These are phyloP conservation scores for Talaromyces proteolyticus DNA, from an alignment of 495 filamentous ascomycete species.

Conservation along the genomic window DNA sequence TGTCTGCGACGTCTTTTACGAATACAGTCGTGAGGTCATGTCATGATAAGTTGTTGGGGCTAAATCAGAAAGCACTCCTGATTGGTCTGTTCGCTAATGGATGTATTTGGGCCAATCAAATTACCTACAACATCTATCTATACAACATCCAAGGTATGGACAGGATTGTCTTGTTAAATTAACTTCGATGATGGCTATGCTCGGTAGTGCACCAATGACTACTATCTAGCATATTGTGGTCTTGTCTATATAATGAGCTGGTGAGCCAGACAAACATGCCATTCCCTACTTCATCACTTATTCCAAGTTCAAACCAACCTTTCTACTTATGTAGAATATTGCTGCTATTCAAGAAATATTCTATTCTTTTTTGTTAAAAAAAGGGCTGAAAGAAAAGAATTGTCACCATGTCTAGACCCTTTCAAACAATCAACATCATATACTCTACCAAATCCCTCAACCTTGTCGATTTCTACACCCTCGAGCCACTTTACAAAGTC, in stretches of 20 bases:
- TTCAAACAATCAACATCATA: constrained; percentile 7
- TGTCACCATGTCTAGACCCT: background rate
- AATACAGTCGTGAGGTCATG: too few relatives aligned
- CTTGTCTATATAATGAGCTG: background rate
- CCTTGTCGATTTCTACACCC: constrained; percentile 3
- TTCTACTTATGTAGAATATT: too few relatives aligned
- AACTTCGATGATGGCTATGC: background rate
- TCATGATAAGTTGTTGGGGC: background rate
- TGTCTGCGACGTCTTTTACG: too few relatives aligned
- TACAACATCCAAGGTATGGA: too few relatives aligned
- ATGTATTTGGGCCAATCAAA: background rate
- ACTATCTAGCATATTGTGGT: background rate
- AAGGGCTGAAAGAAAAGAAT: background rate
- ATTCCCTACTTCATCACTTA: background rate
- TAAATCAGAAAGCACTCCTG: background rate
- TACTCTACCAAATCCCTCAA: constrained; percentile 6
- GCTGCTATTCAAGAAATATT: too few relatives aligned
- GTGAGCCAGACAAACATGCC: background rate
- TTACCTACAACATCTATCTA: background rate
- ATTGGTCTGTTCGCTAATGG: background rate
- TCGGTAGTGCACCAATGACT: background rate
- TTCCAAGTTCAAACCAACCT: background rate
- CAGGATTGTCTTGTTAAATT: background rate
- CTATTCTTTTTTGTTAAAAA: background rate
- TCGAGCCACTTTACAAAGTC: constrained; percentile 5